Conservation (phyloP, 202 grass and related monocot genomes). For the Setaria italica region DNA sequence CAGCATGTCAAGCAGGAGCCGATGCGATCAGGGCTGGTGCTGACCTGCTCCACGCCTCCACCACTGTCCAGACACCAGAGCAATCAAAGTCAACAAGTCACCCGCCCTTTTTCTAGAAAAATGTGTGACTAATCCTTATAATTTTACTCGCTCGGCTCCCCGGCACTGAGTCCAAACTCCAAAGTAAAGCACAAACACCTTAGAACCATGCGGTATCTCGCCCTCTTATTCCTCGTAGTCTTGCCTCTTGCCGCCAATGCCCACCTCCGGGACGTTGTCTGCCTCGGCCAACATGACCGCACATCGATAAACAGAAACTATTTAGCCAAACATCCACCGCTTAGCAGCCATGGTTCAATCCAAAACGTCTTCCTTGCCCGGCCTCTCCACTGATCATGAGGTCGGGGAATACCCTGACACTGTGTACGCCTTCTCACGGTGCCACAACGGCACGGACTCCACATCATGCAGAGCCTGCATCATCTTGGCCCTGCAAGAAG, state of each 20-base stretch:
- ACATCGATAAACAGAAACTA: background rate
- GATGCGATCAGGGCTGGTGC: no score
- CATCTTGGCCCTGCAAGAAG: background rate
- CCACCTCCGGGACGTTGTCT: background rate
- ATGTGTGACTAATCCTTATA: background rate
- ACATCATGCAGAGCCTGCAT: background rate
- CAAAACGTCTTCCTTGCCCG: background rate
- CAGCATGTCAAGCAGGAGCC: background rate
- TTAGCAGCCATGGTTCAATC: background rate
- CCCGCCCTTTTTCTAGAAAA: background rate
- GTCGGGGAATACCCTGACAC: background rate
- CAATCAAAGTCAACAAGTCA: background rate
- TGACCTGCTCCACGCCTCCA: no score
- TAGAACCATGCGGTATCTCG: background rate
- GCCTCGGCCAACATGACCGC: background rate
- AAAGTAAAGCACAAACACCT: background rate
- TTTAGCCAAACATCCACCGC: background rate
- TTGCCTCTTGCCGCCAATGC: background rate
- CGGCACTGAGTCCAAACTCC: background rate
- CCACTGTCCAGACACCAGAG: background rate
- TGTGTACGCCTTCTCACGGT: background rate
- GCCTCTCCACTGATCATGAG: background rate
- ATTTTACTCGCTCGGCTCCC: no score
- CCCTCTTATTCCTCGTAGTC: background rate
- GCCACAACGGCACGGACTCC: background rate